phyloP scores from a whole-genome alignment of 164 flowering plant species.

The Echeveria elegans region DNA sequence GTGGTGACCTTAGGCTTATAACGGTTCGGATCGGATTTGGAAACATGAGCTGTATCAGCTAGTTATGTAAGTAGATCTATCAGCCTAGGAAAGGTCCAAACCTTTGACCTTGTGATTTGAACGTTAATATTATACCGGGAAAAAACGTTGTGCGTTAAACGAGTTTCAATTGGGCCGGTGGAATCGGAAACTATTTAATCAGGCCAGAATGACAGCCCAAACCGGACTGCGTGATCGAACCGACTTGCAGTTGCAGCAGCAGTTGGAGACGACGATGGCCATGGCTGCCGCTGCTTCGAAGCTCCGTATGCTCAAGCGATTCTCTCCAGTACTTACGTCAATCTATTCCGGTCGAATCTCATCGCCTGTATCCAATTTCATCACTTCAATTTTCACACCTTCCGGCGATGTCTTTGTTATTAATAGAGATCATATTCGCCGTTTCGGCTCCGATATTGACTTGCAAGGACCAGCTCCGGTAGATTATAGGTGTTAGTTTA shows the following conservation, averaged over 20 bases:
- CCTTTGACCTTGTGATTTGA: too few species aligned
- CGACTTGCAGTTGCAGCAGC: not conserved
- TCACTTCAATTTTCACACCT: not conserved
- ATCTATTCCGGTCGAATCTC: not conserved
- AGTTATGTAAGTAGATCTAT: too few species aligned
- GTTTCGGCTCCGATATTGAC: constrained; percentile 5
- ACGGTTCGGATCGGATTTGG: too few species aligned
- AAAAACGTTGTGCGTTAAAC: too few species aligned
- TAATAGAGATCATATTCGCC: not conserved
- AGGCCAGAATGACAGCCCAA: not conserved
- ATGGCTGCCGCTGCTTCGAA: not conserved
- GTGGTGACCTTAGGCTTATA: too few species aligned
- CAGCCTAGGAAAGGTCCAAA: too few species aligned
- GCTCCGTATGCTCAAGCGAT: not conserved
- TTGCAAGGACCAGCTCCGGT: constrained; percentile 33
- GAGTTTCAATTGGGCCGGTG: too few species aligned
- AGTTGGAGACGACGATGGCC: not conserved
- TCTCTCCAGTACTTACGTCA: not conserved
- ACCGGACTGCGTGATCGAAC: not conserved
- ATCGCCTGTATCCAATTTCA: not conserved
- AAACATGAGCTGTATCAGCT: too few species aligned
- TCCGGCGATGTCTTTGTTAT: not conserved
- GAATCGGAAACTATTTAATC: too few species aligned
- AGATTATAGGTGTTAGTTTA: constrained; percentile 22
- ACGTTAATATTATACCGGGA: too few species aligned